Evolutionary conservation across 2,329 filamentous ascomycete genomes (phyloP).

Genomic region (Elsinoe necatrix): DNA sequence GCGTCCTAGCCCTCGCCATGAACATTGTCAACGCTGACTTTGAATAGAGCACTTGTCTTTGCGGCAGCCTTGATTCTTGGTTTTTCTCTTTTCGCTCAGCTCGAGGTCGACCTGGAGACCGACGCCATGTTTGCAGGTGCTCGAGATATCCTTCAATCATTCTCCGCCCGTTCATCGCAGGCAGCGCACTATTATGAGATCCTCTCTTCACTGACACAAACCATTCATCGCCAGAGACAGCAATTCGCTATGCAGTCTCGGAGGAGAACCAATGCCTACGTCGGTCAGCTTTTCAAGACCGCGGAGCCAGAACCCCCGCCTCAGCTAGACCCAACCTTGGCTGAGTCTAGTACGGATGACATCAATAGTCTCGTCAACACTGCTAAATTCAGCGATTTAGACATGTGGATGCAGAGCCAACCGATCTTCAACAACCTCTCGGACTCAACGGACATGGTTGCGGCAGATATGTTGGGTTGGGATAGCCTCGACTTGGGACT

Average conservation of each 20-base stretch:
- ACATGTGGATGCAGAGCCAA: conserved; percentile 11
- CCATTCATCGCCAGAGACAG: conserved; percentile 1
- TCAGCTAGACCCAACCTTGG: background rate
- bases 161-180: conserved; percentile 46
- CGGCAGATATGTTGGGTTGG: conserved; percentile 1
- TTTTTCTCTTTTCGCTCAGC: conserved; percentile 47
- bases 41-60: conserved; percentile 45
- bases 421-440: background rate
- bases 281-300: conserved; percentile 6
- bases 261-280: conserved; percentile 3
- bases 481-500: conserved; percentile 2
- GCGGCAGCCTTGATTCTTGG: conserved; percentile 50
- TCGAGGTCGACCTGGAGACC: conserved; percentile 38
- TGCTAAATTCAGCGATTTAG: background rate
- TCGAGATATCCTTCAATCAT: conserved; percentile 41
- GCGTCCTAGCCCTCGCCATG: conserved; percentile 21
- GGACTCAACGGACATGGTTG: background rate
- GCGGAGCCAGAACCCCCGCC: background rate
- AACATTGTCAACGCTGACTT: background rate
- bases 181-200: conserved; percentile 52
- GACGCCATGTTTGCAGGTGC: conserved; percentile 45
- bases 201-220: conserved; percentile 27
- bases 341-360: background rate
- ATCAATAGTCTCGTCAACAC: conserved; percentile 6
- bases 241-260: conserved; percentile 1